A percentile compares a stretch with the other conserved stretches of the same genome.
Evolutionary conservation across 2,329 filamentous ascomycete species (phyloP).

Genomic region (Hypoxylon sp.): DNA sequence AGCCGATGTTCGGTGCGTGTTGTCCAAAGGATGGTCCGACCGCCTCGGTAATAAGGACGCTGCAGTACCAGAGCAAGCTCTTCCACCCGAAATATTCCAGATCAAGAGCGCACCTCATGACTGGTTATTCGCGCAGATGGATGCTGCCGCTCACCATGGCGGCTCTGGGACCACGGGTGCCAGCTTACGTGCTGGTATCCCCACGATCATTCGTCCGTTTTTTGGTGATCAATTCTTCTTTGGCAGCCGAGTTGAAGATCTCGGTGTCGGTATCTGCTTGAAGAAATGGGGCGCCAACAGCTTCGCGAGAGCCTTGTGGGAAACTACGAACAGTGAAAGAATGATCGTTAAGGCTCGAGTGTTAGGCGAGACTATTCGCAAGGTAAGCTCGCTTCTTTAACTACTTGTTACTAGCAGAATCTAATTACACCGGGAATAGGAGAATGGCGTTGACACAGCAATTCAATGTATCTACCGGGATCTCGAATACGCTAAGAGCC

Average conservation of each 20-base stretch:
- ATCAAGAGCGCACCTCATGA: conserved; percentile 95
- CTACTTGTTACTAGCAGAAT: conserved; percentile 29
- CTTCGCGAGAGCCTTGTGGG: conserved; percentile 90
- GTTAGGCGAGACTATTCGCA: conserved; percentile 88
- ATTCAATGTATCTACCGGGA: conserved; percentile 96
- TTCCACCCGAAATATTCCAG: conserved; percentile 85
- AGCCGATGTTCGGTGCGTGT: conserved; percentile 92
- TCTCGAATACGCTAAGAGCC: conserved; percentile 88
- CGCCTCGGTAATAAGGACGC: conserved; percentile 62
- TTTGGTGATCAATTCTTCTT: conserved; percentile 99
- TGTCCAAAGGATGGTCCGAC: conserved; percentile 98
- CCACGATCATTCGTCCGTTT: conserved; percentile 95
- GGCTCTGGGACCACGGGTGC: conserved; percentile 96
- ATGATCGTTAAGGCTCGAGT: conserved; percentile 90
- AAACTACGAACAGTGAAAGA: conserved; percentile 88
- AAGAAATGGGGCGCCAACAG: conserved; percentile 90
- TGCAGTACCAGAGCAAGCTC: conserved; percentile 72
- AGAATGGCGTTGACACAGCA: conserved; percentile 89
- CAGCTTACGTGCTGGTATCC: conserved; percentile 89
- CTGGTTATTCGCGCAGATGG: conserved; percentile 95
- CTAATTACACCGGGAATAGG: conserved; percentile 64
- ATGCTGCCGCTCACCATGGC: conserved; percentile 94
- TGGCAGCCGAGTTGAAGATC: conserved; percentile 87
- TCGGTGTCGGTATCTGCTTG: conserved; percentile 91
- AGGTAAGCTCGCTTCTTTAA: conserved; percentile 68